Evolutionary conservation across 768 basidiomycete genomes (phyloP), one percentile per base, ranked within the genome.

Genomic region (Amanita thiersii): DNA sequence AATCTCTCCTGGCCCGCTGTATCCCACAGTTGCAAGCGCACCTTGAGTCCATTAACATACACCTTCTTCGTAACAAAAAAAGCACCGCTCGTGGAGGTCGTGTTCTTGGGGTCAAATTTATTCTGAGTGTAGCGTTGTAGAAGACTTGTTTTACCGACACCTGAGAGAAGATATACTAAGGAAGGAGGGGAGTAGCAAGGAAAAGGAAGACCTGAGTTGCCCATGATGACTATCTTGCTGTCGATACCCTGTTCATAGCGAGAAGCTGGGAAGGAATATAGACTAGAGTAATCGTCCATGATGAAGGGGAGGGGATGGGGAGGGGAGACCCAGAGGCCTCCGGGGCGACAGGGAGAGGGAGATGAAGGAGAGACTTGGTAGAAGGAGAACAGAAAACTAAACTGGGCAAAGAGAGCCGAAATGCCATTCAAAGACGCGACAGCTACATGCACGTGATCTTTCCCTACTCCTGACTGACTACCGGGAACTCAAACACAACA

Each of bases 221-320:
- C 89, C 85, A 92, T 89, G 54, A 94, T 79, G 58, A 94, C 90
- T 60, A 93, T 87, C 77, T 93, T 93, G 60, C 86, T 86, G 70
- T 94, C 90, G 62, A 93, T 73, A 52, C 85, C 85, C 50, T 81
- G 80, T 56, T 88, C 86, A 60, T 79, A 86, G 63, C 78, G 72
- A 57, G 78, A 71, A 59, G 73, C 62, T 39, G 70, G 62, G 61
- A 82, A 84, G 37, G 79, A 79, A 61, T 83, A 79, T 67, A 78
- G 69, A 56, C 61, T 63, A 39, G 68, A 63, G 60, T 75, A 74
- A 48, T 72, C 71, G 46, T 69, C 61, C 75, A 75, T 79, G 49
- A 49, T 52, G 49, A 46, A 34, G 38, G 39, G 26, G 40, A 45
- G 46, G 37, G 36, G 45, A 44, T 49, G 44, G 42, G 47, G 40